These are phyloP conservation scores for Chlamydomonas sp. DNA, from an alignment of 139 green algal species.

Conservation along the genomic window DNA sequence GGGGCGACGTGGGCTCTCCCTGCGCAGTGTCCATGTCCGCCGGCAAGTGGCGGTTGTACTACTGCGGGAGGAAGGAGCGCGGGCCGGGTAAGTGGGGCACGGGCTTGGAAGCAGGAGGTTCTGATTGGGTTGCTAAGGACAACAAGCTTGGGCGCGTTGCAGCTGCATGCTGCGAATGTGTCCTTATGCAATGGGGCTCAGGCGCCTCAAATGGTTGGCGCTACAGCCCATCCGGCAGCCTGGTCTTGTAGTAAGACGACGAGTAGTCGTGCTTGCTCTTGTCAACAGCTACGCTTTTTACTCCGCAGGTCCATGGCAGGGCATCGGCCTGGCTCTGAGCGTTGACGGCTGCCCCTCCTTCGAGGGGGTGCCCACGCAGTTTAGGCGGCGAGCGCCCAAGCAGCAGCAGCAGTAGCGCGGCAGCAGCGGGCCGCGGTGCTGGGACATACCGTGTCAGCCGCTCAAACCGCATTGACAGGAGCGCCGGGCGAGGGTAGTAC, in stretches of 20 bases:
- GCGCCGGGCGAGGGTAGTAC: too few relatives aligned
- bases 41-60: constrained; percentile 87
- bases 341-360: constrained; percentile 44
- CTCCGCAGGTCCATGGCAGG: constrained; percentile 54
- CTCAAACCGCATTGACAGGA: too few relatives aligned
- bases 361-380: constrained; percentile 36
- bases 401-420: too few relatives aligned
- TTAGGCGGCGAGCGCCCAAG: constrained; percentile 15
- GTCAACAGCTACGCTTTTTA: background rate
- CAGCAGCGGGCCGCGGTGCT: too few relatives aligned
- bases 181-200: background rate
- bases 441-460: too few relatives aligned
- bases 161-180: background rate
- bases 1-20: constrained; percentile 78
- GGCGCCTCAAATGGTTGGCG: background rate
- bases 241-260: background rate
- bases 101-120: background rate
- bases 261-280: background rate
- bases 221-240: background rate
- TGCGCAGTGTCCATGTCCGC: constrained; percentile 86
- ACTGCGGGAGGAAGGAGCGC: constrained; percentile 54
- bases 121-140: background rate
- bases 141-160: background rate
- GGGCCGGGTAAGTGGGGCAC: constrained; percentile 5
- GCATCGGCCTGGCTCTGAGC: constrained; percentile 66